Percentiles rank a stretch among this genome's conserved stretches.
phyloP scores from a whole-genome alignment of 768 basidiomycete genomes.

The Amyloporia xantha region DNA sequence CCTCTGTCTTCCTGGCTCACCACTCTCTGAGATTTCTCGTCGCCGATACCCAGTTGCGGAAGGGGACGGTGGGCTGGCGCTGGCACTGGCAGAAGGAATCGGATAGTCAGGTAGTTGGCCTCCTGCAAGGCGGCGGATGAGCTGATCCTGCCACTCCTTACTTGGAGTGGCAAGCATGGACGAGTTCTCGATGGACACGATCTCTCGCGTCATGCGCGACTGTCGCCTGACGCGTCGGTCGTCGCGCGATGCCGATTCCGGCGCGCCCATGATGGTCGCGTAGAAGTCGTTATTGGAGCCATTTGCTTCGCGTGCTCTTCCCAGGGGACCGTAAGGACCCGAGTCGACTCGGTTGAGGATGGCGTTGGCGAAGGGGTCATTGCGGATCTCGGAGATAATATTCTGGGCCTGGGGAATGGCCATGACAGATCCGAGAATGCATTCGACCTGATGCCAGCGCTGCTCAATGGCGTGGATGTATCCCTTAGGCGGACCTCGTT shows the following conservation, averaged over 20 bases:
- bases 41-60: slow-evolving; percentile 8
- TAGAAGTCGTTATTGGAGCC: slow-evolving; percentile 18
- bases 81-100: not conserved
- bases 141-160: slow-evolving; percentile 72
- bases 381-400: slow-evolving; percentile 55
- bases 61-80: slow-evolving; percentile 6
- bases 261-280: slow-evolving; percentile 27
- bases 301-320: slow-evolving; percentile 31
- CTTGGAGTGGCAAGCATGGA: slow-evolving; percentile 39
- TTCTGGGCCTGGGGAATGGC: slow-evolving; percentile 60
- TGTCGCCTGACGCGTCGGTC: slow-evolving; percentile 49
- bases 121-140: slow-evolving; percentile 44
- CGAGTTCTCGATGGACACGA: slow-evolving; percentile 48
- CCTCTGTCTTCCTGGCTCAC: slow-evolving; percentile 8
- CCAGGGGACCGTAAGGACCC: slow-evolving; percentile 75
- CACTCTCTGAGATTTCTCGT: not conserved
- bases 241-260: slow-evolving; percentile 12
- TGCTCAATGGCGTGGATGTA: slow-evolving; percentile 93
- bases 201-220: slow-evolving; percentile 72
- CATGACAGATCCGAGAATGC: slow-evolving; percentile 76
- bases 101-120: not conserved
- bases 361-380: slow-evolving; percentile 71
- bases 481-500: slow-evolving; percentile 82
- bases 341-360: slow-evolving; percentile 71
- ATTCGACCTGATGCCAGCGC: slow-evolving; percentile 88